These are phyloP conservation scores for Taxawa tesnikishii DNA, from an alignment of 2,329 filamentous ascomycete species.

Conservation along the genomic window DNA sequence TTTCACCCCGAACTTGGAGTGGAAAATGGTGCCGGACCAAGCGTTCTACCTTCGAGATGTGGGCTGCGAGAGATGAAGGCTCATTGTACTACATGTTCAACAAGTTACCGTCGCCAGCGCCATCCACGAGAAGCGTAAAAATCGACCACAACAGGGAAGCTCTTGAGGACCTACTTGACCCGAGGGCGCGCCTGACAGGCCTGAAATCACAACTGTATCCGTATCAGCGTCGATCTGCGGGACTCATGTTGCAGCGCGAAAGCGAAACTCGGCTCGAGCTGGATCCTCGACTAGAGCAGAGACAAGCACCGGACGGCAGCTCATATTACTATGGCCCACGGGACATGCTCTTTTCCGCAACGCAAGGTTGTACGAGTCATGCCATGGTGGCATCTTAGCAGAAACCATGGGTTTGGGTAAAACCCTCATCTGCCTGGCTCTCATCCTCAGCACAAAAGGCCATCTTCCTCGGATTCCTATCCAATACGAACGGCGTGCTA, in stretches of 20 bases:
- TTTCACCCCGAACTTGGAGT: constrained; percentile 43
- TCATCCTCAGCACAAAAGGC: constrained; percentile 61
- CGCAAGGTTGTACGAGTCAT: constrained; percentile 61
- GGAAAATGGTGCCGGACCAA: constrained; percentile 23
- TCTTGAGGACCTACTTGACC: constrained; percentile 43
- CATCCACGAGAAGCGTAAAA: constrained; percentile 35
- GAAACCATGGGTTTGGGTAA: constrained; percentile 78
- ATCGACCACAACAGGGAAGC: constrained; percentile 41
- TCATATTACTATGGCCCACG: constrained; percentile 61
- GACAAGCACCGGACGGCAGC: constrained; percentile 47
- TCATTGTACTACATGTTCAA: constrained; percentile 65
- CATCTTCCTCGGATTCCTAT: constrained; percentile 56
- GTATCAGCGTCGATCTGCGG: constrained; percentile 71
- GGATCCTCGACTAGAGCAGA: constrained; percentile 59
- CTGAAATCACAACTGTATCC: constrained; percentile 56
- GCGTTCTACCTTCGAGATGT: constrained; percentile 22
- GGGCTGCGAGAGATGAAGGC: constrained; percentile 28
- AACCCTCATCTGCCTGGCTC: constrained; percentile 66
- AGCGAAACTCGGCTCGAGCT: constrained; percentile 48
- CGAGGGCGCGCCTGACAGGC: constrained; percentile 37
- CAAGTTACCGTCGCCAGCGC: constrained; percentile 54
- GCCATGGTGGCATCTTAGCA: constrained; percentile 64
- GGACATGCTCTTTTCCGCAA: constrained; percentile 49
- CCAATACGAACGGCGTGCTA: constrained; percentile 35
- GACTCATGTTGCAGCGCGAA: constrained; percentile 76